These are phyloP conservation scores for Phytophthora citrophthora DNA, from an alignment of 352 stramenopile genomes.

Conservation along the genomic window DNA sequence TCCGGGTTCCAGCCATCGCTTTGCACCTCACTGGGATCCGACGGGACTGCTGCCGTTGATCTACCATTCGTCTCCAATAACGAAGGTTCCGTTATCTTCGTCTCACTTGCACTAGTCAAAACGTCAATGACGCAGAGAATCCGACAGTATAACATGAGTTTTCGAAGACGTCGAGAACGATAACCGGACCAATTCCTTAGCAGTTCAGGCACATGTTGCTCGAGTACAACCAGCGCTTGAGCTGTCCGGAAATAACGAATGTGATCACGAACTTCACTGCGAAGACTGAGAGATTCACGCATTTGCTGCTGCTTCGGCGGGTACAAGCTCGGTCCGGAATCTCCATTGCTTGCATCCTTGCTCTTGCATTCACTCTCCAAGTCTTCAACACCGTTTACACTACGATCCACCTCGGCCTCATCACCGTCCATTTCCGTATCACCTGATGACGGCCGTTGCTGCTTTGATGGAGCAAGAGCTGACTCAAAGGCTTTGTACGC, in stretches of 20 bases:
- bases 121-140: slow-evolving; percentile 57
- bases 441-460: slow-evolving; percentile 7
- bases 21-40: not conserved
- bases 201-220: slow-evolving; percentile 19
- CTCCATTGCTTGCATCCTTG: slow-evolving; percentile 4
- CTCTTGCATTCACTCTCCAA: slow-evolving; percentile 22
- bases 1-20: slow-evolving; percentile 40
- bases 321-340: slow-evolving; percentile 2
- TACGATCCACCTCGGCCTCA: slow-evolving; percentile 2
- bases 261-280: slow-evolving; percentile 42
- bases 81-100: slow-evolving; percentile 5
- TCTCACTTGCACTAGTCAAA: slow-evolving; percentile 26
- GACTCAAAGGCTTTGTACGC: slow-evolving; percentile 37
- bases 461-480: slow-evolving; percentile 7
- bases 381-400: slow-evolving; percentile 9
- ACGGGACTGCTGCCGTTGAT: not conserved
- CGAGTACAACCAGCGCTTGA: slow-evolving; percentile 34
- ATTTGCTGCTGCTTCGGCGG: slow-evolving; percentile 14
- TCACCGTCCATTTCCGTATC: slow-evolving; percentile 9
- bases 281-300: slow-evolving; percentile 31
- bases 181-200: slow-evolving; percentile 3
- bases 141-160: slow-evolving; percentile 39
- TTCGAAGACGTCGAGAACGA: slow-evolving; percentile 8
- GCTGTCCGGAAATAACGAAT: slow-evolving; percentile 44
- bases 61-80: slow-evolving; percentile 9